phyloP scores from a whole-genome alignment of 768 basidiomycete species.

The Boletus fagicola region DNA sequence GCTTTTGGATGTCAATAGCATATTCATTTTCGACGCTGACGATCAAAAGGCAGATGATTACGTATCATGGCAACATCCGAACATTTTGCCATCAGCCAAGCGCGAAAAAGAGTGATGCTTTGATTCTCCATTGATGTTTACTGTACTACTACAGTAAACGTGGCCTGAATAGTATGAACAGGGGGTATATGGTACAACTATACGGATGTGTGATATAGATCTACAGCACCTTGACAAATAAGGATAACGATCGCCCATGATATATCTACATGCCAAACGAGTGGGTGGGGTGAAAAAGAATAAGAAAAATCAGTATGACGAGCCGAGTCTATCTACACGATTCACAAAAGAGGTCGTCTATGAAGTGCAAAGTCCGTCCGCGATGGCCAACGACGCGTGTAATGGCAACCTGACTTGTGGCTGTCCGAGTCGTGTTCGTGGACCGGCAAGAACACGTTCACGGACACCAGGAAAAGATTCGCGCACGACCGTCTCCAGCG shows the following conservation, averaged over 20 bases:
- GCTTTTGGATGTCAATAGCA: neutral
- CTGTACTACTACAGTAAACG: slow-evolving; percentile 10
- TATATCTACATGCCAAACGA: slow-evolving; percentile 14
- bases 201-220: slow-evolving; percentile 9
- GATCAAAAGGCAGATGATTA: neutral
- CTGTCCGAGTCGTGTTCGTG: slow-evolving; percentile 18
- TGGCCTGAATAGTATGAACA: slow-evolving; percentile 5
- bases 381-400: slow-evolving; percentile 5
- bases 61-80: neutral
- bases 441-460: slow-evolving; percentile 40
- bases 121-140: neutral
- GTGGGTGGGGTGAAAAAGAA: neutral
- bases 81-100: neutral
- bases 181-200: slow-evolving; percentile 11
- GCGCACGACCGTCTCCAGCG: slow-evolving; percentile 60
- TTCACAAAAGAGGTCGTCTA: slow-evolving; percentile 8
- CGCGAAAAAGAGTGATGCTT: neutral
- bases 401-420: slow-evolving; percentile 17
- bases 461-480: slow-evolving; percentile 53
- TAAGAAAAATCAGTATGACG: neutral
- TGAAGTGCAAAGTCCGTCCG: slow-evolving; percentile 12
- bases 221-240: slow-evolving; percentile 22
- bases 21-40: neutral
- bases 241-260: slow-evolving; percentile 2
- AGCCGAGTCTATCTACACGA: neutral